A percentile compares a stretch with the other conserved stretches of the same genome.
These are phyloP conservation scores for Ustilago cynodontis DNA, from an alignment of 1,284 basidiomycete genomes.

Conservation along the genomic window DNA sequence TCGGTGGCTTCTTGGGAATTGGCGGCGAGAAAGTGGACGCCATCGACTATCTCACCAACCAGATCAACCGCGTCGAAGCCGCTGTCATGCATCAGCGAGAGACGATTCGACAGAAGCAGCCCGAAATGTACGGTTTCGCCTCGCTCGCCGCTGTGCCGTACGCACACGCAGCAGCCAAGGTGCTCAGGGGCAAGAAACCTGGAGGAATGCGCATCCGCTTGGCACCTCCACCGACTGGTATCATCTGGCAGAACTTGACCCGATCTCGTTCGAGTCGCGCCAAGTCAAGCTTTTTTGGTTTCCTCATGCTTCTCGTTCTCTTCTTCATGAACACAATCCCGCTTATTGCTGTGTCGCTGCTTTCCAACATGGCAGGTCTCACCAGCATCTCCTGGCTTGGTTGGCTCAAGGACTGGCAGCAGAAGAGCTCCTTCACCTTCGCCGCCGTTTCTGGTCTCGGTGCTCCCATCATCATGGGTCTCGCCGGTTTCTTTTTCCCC, in stretches of 20 bases:
- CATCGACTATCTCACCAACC: constrained; percentile 60
- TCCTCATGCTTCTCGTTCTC: constrained; percentile 56
- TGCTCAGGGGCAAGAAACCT: constrained; percentile 51
- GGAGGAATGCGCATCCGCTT: constrained; percentile 57
- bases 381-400: constrained; percentile 42
- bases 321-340: constrained; percentile 67
- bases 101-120: constrained; percentile 57
- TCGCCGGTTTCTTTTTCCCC: constrained; percentile 62
- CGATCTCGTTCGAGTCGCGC: constrained; percentile 46
- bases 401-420: constrained; percentile 58
- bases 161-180: constrained; percentile 65
- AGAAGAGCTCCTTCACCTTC: constrained; percentile 55
- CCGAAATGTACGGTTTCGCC: constrained; percentile 67
- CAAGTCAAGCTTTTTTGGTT: constrained; percentile 56
- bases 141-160: constrained; percentile 64
- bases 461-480: constrained; percentile 64
- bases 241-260: constrained; percentile 67
- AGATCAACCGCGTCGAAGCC: constrained; percentile 61
- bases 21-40: constrained; percentile 78
- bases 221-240: constrained; percentile 62
- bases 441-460: constrained; percentile 61
- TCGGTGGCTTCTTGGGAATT: constrained; percentile 79
- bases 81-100: constrained; percentile 72
- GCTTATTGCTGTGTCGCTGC: constrained; percentile 57
- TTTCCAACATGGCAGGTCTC: constrained; percentile 66